phyloP scores from a whole-genome alignment of 2,329 filamentous ascomycete species.

The Zymoseptoria passerinii region DNA sequence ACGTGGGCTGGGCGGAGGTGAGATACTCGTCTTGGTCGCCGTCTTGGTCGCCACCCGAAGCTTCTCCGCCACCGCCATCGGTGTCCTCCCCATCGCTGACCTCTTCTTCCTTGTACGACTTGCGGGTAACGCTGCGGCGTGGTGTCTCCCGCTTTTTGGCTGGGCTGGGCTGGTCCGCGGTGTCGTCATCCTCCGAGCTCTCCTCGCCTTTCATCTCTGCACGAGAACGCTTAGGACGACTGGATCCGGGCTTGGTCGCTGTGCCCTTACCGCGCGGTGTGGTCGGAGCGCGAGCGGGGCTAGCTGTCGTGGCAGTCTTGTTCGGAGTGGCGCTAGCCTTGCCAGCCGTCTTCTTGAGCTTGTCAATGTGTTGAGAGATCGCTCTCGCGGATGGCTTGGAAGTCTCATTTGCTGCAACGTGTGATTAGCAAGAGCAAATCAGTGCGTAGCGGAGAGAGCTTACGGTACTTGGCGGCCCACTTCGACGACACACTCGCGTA shows the following conservation, averaged over 20 bases:
- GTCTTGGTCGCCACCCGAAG: neutral
- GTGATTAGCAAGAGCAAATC: neutral
- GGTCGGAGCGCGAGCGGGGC: neutral
- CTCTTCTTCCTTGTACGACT: conserved; percentile 3
- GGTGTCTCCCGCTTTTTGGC: conserved; percentile 11
- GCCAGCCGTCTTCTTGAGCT: conserved; percentile 5
- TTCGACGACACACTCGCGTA: conserved; percentile 5
- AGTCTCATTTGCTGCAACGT: conserved; percentile 8
- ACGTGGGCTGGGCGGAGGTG: neutral
- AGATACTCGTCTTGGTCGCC: neutral
- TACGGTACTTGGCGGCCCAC: conserved; percentile 15
- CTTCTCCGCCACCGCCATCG: neutral
- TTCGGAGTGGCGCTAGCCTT: conserved; percentile 3
- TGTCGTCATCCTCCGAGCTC: conserved; percentile 18
- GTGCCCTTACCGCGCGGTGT: neutral
- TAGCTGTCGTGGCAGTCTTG: neutral
- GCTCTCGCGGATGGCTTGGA: conserved; percentile 13
- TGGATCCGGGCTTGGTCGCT: conserved; percentile 8
- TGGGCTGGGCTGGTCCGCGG: conserved; percentile 3
- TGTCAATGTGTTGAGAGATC: conserved; percentile 17
- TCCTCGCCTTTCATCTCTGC: conserved; percentile 20
- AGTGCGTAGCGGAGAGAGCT: neutral
- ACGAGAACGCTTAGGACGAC: conserved; percentile 11
- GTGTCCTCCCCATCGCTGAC: conserved; percentile 3
- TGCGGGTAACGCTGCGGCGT: conserved; percentile 8